Percentiles rank a stretch among this genome's conserved stretches.
These are phyloP conservation scores for Saccharum officinarum DNA, from an alignment of 176 grass and related monocot genomes.

Conservation along the genomic window DNA sequence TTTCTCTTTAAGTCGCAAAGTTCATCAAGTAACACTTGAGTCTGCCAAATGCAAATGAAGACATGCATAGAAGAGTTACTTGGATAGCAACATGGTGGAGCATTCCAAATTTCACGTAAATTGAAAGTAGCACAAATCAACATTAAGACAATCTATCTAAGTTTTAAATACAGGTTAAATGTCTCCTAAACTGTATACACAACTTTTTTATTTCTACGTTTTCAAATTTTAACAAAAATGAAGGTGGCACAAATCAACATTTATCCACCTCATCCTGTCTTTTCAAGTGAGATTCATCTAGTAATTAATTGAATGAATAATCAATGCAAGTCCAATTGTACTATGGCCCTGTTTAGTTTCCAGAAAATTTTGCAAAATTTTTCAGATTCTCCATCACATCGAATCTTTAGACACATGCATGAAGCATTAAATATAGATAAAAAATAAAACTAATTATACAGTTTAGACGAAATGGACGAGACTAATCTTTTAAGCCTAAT, in stretches of 20 bases:
- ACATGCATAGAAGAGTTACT: background rate
- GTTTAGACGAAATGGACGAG: too few relatives aligned
- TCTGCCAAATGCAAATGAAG: conserved; percentile 41
- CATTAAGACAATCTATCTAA: background rate
- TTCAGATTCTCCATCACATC: too few relatives aligned
- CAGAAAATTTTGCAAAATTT: too few relatives aligned
- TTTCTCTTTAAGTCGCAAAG: conserved; percentile 66
- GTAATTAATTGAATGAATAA: background rate
- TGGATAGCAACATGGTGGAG: background rate
- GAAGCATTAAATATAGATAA: too few relatives aligned
- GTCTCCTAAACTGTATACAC: background rate
- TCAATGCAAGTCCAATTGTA: background rate
- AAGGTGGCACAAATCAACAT: background rate
- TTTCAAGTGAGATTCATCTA: background rate
- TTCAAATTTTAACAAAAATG: background rate
- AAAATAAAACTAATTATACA: too few relatives aligned
- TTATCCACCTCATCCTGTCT: background rate
- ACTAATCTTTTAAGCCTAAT: too few relatives aligned
- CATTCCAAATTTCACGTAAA: background rate
- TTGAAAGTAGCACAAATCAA: too few relatives aligned
- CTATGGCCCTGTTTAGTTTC: too few relatives aligned
- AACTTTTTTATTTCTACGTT: background rate
- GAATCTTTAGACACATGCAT: too few relatives aligned
- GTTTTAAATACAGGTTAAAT: background rate
- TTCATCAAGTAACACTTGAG: conserved; percentile 64